Evolutionary conservation across 2,329 filamentous ascomycete species (phyloP).

Genomic region (Colletotrichum sp.): DNA sequence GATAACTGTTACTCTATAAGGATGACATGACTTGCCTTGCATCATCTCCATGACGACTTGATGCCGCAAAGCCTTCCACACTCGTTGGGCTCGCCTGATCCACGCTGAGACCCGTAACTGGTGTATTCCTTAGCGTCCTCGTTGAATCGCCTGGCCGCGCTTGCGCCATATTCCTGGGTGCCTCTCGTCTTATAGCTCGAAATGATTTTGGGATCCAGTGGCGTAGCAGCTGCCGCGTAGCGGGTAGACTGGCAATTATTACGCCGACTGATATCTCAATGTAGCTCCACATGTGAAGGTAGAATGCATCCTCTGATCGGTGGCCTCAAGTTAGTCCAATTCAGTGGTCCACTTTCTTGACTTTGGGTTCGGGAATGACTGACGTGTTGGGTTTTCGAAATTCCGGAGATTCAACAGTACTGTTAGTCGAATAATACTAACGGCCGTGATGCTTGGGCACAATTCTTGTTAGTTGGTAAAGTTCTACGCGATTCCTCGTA

Average conservation of each 20-base stretch:
- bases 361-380: constrained; percentile 6
- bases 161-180: neutral
- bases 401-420: constrained; percentile 46
- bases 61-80: neutral
- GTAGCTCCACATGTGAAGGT: constrained; percentile 49
- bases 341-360: constrained; percentile 34
- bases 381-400: constrained; percentile 40
- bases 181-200: neutral
- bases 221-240: constrained; percentile 7
- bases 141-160: neutral
- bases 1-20: neutral
- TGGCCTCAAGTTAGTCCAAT: constrained; percentile 37
- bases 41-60: neutral
- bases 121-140: neutral
- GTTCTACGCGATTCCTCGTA: neutral
- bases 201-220: neutral
- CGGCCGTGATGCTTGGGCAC: constrained; percentile 33
- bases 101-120: neutral
- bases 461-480: accelerated
- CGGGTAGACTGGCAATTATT: constrained; percentile 44
- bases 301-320: constrained; percentile 36
- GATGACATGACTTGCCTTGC: neutral
- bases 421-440: constrained; percentile 42
- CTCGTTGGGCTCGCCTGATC: neutral
- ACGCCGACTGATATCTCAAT: constrained; percentile 50